Conservation (phyloP, 345 rosid genomes). For the Citrus maxima region DNA sequence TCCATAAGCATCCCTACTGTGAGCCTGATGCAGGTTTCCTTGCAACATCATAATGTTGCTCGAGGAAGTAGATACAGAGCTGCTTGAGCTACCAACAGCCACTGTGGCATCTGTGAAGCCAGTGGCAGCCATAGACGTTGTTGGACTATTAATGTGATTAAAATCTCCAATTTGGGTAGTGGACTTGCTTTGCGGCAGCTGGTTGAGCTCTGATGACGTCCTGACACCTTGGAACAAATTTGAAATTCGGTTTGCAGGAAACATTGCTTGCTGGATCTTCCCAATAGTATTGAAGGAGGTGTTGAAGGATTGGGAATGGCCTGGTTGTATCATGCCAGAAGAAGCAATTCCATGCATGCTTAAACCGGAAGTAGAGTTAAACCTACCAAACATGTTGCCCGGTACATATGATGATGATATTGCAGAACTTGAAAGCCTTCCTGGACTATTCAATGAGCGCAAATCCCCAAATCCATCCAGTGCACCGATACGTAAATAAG, state of each 20-base stretch:
- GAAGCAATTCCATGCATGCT: slow-evolving; percentile 50
- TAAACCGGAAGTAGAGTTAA: slow-evolving; percentile 53
- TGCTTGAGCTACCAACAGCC: slow-evolving; percentile 39
- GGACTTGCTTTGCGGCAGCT: slow-evolving; percentile 41
- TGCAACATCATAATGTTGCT: slow-evolving; percentile 43
- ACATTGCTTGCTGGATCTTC: slow-evolving; percentile 37
- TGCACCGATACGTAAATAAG: slow-evolving; percentile 48
- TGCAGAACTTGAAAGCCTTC: slow-evolving; percentile 47
- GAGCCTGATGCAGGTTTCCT: slow-evolving; percentile 33
- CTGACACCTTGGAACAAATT: slow-evolving; percentile 42
- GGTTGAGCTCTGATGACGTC: slow-evolving; percentile 46
- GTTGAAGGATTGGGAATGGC: slow-evolving; percentile 41
- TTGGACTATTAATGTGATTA: slow-evolving; percentile 31
- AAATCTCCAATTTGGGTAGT: slow-evolving; percentile 38
- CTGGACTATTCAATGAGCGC: slow-evolving; percentile 40
- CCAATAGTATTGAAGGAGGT: slow-evolving; percentile 40
- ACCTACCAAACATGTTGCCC: slow-evolving; percentile 43
- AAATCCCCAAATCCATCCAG: slow-evolving; percentile 59
- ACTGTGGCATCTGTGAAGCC: slow-evolving; percentile 37
- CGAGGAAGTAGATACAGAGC: slow-evolving; percentile 31
- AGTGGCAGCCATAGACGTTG: slow-evolving; percentile 22
- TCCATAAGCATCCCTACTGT: slow-evolving; percentile 28
- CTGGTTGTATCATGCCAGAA: slow-evolving; percentile 46
- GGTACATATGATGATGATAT: slow-evolving; percentile 55
- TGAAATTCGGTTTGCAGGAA: slow-evolving; percentile 37